Base-by-base conservation (phyloP, 768 basidiomycete genomes). In the Phaeotremella skinneri region DNA sequence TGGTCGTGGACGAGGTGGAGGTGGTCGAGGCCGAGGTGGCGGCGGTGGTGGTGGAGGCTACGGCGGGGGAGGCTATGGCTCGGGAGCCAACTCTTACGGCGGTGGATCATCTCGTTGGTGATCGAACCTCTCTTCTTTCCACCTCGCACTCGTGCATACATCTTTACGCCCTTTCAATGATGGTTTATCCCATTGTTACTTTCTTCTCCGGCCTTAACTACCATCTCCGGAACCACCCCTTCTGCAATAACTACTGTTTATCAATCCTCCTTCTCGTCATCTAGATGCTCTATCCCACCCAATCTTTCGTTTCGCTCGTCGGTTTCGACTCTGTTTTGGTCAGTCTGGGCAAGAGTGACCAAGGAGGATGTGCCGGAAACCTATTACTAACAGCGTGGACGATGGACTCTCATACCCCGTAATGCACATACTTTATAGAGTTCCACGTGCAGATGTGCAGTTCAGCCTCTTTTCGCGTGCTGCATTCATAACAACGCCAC, bases 61-160 rank as follows among this genome's bases (percentile, higher is more conserved):
- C 43, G 66, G 66, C 30, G 56, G 61, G 31, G 59, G 63, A 2
- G 55, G 57, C 29, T 39, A 30, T 47, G 59, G 72, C n/a, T 58
- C 59, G 7, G 58, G 64, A 5, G 58, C 58, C 31, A 68, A 69
- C 60, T 9, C 48, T 0, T 56, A 56, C 42, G 64, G 64, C 1
- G 65, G 61, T 60, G 70, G 73, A 34, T 20, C 48, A 51, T 62
- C 56, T 51, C 55, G 68, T 42, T 74, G 69, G 69, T 71, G 63
- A 57, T 23, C 47, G 37, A 9, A 21, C 21, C 6, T 45, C 13
- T 20, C 43, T 13, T 13, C 21, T 6, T 23, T 23, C 20, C 43
- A 13, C 43, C 13, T 13, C 13, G 11, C 6, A 7, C 13, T 45
- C 43, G 9, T 45, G 43, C 9, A 7, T 17, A 17, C 34, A n/a